Conservation (phyloP, 225 moss, liverwort and hornwort species). For the Physcomitrium patens region DNA sequence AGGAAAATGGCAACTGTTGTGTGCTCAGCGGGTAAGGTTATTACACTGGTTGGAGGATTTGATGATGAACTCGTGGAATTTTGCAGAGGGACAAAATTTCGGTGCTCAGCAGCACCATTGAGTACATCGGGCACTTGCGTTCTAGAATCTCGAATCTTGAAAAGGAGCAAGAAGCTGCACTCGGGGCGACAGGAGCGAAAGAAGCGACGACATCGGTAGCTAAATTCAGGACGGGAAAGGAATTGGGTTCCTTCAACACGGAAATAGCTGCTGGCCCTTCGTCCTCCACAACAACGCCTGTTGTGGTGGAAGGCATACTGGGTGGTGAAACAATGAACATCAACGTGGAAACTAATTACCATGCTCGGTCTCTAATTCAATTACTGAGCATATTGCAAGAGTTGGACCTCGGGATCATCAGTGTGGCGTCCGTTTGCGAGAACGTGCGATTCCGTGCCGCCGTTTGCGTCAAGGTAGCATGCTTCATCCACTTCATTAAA, state of each 20-base stretch:
- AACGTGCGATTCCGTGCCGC: slow-evolving; percentile 38
- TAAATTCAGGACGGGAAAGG: slow-evolving; percentile 17
- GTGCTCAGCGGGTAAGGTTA: no score
- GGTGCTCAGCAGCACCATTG: slow-evolving; percentile 49
- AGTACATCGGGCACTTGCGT: slow-evolving; percentile 51
- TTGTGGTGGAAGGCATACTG: slow-evolving; percentile 18
- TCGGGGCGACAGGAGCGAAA: background rate
- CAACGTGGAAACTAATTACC: slow-evolving; percentile 35
- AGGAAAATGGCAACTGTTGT: no score
- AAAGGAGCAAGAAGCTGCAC: slow-evolving; percentile 17
- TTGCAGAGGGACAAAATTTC: slow-evolving; percentile 66
- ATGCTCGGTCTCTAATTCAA: slow-evolving; percentile 39
- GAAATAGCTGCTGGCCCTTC: slow-evolving; percentile 22
- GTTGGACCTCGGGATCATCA: slow-evolving; percentile 28
- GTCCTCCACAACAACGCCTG: background rate
- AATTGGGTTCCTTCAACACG: background rate
- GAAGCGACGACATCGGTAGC: background rate
- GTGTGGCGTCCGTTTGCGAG: slow-evolving; percentile 31
- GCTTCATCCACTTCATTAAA: background rate
- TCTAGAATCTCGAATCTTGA: slow-evolving; percentile 22
- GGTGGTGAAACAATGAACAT: slow-evolving; percentile 29
- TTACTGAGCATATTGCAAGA: slow-evolving; percentile 33
- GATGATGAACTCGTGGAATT: background rate
- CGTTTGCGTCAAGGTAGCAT: slow-evolving; percentile 37
- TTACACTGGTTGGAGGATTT: no score